A percentile compares a stretch with the other conserved stretches of the same genome.
Conservation (phyloP, 345 rosid species). For the Punica granatum region DNA sequence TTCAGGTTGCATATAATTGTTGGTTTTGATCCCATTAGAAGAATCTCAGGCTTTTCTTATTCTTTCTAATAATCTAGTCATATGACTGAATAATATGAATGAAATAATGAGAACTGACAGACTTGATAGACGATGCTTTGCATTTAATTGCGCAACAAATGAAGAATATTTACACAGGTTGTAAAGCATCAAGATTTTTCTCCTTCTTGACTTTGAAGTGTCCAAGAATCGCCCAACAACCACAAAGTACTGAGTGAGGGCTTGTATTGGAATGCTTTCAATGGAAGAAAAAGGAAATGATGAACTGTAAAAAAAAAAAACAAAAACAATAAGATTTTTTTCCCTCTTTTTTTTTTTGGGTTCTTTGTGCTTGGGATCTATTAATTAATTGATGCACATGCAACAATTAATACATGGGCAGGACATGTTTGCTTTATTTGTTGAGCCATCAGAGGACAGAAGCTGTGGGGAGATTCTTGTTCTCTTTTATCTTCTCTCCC, state of each 20-base stretch:
- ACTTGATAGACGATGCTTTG: too few species aligned
- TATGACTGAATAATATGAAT: not conserved
- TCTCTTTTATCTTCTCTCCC: slow-evolving; percentile 7
- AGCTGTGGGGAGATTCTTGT: slow-evolving; percentile 17
- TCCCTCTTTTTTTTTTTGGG: not conserved
- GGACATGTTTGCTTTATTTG: slow-evolving; percentile 40
- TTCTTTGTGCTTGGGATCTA: slow-evolving; percentile 22
- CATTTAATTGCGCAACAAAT: not conserved
- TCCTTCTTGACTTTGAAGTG: not conserved
- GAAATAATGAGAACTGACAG: too few species aligned
- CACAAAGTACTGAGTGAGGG: not conserved
- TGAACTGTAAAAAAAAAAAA: not conserved
- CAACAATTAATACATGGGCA: slow-evolving; percentile 35
- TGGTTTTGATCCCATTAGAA: not conserved
- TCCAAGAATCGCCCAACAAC: slow-evolving; percentile 2
- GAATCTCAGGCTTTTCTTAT: not conserved
- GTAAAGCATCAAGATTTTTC: too few species aligned
- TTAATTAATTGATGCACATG: slow-evolving; percentile 39
- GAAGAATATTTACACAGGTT: not conserved
- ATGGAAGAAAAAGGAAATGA: not conserved
- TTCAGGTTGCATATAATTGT: not conserved
- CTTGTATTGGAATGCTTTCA: not conserved
- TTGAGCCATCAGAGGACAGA: slow-evolving; percentile 38
- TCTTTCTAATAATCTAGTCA: not conserved
- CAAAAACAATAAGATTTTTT: not conserved